Base-by-base conservation (phyloP, 345 rosid genomes). In the Laguncularia racemosa region DNA sequence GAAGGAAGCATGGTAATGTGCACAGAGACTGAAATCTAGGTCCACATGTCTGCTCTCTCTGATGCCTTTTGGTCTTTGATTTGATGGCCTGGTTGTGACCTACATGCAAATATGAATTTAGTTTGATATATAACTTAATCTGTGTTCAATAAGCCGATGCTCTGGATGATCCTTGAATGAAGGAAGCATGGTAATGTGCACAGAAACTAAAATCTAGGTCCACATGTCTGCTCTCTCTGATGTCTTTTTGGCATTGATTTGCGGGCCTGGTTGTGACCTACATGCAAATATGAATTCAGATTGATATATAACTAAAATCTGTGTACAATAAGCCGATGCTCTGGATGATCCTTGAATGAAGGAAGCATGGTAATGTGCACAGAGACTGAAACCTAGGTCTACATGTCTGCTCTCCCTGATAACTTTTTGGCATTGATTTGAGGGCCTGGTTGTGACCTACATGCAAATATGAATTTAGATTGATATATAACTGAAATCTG, bases 361-460 rank as follows among this genome's bases (percentile, higher is more conserved):
- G 61, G 61, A 58, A 58, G 61, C 61, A 58, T 47, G 61, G 61
- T 45, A 47, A 57, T 57, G 61, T 46, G 40, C 61, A 57, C 61
- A 26, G 61, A 57, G 43, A 57, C 20, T 57, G 52, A 17, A 50
- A 5, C 46, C 18, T 57, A 23, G 52, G 61, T 46, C 51, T 16
- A 44, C 61, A 46, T 20, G 48, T 33, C 21, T 46, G 49, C 52
- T 46, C 60, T 20, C 49, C 3, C 33, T 18, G 48, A 57, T 57
- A 23, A 21, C 15, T 6, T 23, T 23, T 23, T 3, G 28, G 4
- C 3, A 2, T 57, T 57, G 60, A 44, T 57, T 45, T 44, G 50
- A 14, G 26, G 50, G 60, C 60, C 60, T 57, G 60, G 49, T 57
- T 51, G 17, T 44, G 57, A 61, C 64, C 57, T 46, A 52, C 57